Percentiles rank a stretch among this genome's conserved stretches.
phyloP scores from a whole-genome alignment of 345 rosid genomes.

The Rhizophora apiculata region DNA sequence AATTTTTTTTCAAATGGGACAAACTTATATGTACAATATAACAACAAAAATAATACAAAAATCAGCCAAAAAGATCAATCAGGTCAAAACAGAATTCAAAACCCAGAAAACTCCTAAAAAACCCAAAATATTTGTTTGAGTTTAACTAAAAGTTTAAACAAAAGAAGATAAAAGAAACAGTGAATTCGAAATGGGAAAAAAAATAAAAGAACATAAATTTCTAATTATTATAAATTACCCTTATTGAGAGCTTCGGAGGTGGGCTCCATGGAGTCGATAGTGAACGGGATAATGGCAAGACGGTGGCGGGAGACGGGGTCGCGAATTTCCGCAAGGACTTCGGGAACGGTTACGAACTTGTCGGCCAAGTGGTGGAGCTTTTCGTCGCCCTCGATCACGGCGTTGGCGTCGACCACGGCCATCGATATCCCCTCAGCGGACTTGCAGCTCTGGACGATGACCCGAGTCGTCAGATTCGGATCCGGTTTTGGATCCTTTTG shows the following conservation, averaged over 20 bases:
- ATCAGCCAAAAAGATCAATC: no score
- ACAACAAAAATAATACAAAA: no score
- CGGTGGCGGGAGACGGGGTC: conserved; percentile 89
- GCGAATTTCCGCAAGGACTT: conserved; percentile 78
- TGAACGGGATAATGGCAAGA: conserved; percentile 62
- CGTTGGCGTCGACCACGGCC: conserved; percentile 91
- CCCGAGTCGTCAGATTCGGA: conserved; percentile 24
- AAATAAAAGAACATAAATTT: neutral
- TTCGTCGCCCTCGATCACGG: conserved; percentile 65
- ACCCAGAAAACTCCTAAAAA: no score
- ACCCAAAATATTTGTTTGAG: no score
- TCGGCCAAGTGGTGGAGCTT: conserved; percentile 60
- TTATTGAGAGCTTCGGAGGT: conserved; percentile 70
- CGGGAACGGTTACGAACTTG: conserved; percentile 75
- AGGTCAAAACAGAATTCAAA: no score
- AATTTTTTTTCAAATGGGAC: no score
- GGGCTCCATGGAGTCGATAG: conserved; percentile 80
- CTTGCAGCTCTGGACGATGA: conserved; percentile 60
- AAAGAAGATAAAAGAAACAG: neutral
- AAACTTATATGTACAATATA: no score
- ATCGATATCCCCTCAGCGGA: conserved; percentile 67
- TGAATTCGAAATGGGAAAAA: neutral
- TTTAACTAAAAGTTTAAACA: neutral
- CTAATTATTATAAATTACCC: conserved; percentile 36
- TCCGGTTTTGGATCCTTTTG: conserved; percentile 24